Base-by-base conservation (phyloP, 2,329 filamentous ascomycete species). In the Penicillium hordei region DNA sequence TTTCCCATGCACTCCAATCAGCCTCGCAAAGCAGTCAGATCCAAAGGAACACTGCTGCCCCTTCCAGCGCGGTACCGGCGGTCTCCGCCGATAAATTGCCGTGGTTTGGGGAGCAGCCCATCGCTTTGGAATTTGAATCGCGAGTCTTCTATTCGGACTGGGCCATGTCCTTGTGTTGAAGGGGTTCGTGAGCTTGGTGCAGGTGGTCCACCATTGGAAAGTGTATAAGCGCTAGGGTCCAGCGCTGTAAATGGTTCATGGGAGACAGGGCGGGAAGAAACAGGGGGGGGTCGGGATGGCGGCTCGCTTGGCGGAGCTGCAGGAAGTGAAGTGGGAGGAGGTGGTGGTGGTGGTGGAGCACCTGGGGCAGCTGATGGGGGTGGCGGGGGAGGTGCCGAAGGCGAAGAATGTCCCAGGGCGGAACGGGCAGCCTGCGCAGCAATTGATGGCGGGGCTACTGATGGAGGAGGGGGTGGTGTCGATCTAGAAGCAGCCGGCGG, bases 41-140 rank as follows among this genome's bases (percentile, higher is more conserved):
- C 91, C 67, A 97, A 79, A 31, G 94, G 94, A 65, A 97, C 93
- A 79, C 90, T 97, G 77, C 92, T 97, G 33, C 92, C 93, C 71
- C 93, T 85, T 9, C 94, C 94, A 36, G 94, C 94, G 61, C 93
- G 83, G 75, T 97, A 99, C 72, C 86, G 86, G 72, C 89, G 92
- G 21, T 83, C 78, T 4, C 85, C 86, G n/a, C 89, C 89, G 1
- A 81, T 77, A 70, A 95, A 97, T 1, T 89, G 86, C 68, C 93
- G 83, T 23, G 93, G 93, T 67, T 92, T 93, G 0, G 94, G 93
- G 46, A 97, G 82, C 65, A 90, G 82, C 36, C 82, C 84, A 67
- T 97, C 93, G 46, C 88, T 85, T 66, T 93, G 89, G 71, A 97
- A 99, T 63, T 88, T 89, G 87, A 92, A 99, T 65, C 93, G 83